Conservation (phyloP, 306 rosid species). For the Quillaja saponaria region DNA sequence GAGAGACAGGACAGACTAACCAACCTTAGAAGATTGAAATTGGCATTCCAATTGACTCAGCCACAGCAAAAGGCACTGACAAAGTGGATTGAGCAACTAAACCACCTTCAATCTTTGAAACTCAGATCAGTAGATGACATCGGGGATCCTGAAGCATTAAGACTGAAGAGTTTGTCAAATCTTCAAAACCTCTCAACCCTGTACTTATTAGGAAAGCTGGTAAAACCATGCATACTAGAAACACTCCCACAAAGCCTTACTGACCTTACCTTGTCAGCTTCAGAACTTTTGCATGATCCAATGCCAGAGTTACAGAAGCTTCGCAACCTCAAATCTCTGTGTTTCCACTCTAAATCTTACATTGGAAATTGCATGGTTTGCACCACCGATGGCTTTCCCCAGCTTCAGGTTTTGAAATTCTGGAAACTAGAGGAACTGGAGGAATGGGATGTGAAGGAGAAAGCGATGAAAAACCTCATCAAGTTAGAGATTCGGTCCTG, state of each 20-base stretch:
- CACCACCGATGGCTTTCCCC: conserved; percentile 18
- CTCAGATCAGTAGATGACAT: conserved; percentile 30
- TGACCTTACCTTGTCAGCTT: conserved; percentile 44
- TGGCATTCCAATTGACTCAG: conserved; percentile 26
- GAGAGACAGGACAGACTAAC: conserved; percentile 28
- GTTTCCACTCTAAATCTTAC: conserved; percentile 32
- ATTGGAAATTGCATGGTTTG: conserved; percentile 21
- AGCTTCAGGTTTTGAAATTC: conserved; percentile 38
- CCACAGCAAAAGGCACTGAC: conserved; percentile 13
- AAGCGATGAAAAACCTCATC: conserved; percentile 32
- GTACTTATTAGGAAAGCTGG: conserved; percentile 28
- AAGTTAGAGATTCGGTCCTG: conserved; percentile 42
- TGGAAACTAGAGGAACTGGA: conserved; percentile 31
- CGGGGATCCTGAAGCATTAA: conserved; percentile 4
- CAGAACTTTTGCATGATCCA: conserved; percentile 27
- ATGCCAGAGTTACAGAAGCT: conserved; percentile 36
- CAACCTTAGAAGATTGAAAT: conserved; percentile 35
- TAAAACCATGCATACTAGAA: neutral
- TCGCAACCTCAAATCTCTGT: conserved; percentile 17
- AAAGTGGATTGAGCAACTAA: conserved; percentile 9
- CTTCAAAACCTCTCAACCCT: conserved; percentile 34
- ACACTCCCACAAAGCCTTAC: conserved; percentile 27
- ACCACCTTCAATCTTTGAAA: conserved; percentile 30
- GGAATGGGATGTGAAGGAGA: conserved; percentile 28
- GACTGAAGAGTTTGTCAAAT: conserved; percentile 5